Evolutionary conservation across 495 filamentous ascomycete genomes (phyloP), one percentile per base, ranked within the genome.

Genomic region (Aspergillus coremiiformis): DNA sequence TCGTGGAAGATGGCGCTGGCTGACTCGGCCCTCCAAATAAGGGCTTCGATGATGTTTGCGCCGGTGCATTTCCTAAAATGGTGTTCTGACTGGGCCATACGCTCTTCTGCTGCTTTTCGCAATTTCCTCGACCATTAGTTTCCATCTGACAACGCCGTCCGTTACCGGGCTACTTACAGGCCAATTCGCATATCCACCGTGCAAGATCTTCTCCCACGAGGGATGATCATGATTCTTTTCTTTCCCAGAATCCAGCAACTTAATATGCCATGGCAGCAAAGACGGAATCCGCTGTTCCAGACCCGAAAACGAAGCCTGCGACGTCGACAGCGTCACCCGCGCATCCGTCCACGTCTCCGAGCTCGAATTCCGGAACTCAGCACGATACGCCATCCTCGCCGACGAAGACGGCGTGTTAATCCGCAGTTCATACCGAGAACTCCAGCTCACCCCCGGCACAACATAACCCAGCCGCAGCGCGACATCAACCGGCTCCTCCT

Each of bases 331-430:
- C 26, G 75, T 77, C 23, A 89, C 68, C 48, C 78, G 80, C 52
- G 81, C 75, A 65, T 85, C 81, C 17, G 71, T 66, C 85, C 85
- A 89, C 12, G 76, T 81, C 66, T 89, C 85, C 0, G 79, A 81
- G 0, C 81, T 84, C 45, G 69, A 66, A 59, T 89, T 87, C 30
- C 69, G 73, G 54, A 85, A 77, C 51, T 81, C 78, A 4, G 85
- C 84, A 42, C 80, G 77, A 56, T 87, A 89, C 39, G 76, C 74
- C 24, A 87, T 71, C 19, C 64, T 56, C 1, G 75, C 84, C 3
- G 79, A 72, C 22, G 75, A 76, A 3, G 68, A 66, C 0, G 73
- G 71, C 12, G 85, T 82, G 39, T 78, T 78, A 29, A 89, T 72
- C 14, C 66, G 69, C 29, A 88, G 61, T 57, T 87, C 83, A 60